Conservation (phyloP, 768 basidiomycete species). For the Leucosporidium scottii region DNA sequence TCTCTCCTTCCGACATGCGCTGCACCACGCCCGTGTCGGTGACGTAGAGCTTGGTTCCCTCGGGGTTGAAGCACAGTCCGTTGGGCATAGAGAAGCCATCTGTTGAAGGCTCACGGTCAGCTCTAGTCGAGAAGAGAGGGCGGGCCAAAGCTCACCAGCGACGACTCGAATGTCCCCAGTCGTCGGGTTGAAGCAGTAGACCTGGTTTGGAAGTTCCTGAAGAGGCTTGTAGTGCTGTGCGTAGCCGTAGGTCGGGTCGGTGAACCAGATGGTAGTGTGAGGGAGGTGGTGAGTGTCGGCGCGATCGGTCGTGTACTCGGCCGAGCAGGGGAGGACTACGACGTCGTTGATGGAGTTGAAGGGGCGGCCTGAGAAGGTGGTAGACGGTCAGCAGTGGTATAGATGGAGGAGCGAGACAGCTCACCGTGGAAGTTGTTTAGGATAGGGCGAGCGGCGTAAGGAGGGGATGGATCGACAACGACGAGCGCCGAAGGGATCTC, state of each 20-base stretch:
- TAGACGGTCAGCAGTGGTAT: constrained; percentile 59
- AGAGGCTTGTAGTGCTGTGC: constrained; percentile 25
- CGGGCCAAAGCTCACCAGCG: constrained; percentile 42
- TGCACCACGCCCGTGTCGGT: constrained; percentile 29
- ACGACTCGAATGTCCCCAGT: constrained; percentile 62
- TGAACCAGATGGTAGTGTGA: constrained; percentile 25
- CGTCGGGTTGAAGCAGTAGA: constrained; percentile 66
- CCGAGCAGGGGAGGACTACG: constrained; percentile 54
- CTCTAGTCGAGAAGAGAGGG: neutral
- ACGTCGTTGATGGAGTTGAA: constrained; percentile 78
- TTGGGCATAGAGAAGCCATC: constrained; percentile 68
- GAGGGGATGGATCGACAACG: neutral
- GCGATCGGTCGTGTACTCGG: neutral
- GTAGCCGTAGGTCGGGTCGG: constrained; percentile 23
- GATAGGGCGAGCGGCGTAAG: neutral
- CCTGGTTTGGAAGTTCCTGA: constrained; percentile 63
- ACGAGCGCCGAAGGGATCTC: constrained; percentile 9
- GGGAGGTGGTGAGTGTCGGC: constrained; percentile 2
- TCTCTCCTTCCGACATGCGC: neutral
- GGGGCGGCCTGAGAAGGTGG: constrained; percentile 57
- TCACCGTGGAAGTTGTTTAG: constrained; percentile 15
- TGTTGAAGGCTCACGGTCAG: too few relatives aligned
- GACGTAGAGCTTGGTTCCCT: constrained; percentile 10
- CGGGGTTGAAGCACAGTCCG: constrained; percentile 44
- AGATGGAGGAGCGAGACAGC: neutral